Base-by-base conservation (phyloP, 768 basidiomycete species). In the Rhodotorula graminis region DNA sequence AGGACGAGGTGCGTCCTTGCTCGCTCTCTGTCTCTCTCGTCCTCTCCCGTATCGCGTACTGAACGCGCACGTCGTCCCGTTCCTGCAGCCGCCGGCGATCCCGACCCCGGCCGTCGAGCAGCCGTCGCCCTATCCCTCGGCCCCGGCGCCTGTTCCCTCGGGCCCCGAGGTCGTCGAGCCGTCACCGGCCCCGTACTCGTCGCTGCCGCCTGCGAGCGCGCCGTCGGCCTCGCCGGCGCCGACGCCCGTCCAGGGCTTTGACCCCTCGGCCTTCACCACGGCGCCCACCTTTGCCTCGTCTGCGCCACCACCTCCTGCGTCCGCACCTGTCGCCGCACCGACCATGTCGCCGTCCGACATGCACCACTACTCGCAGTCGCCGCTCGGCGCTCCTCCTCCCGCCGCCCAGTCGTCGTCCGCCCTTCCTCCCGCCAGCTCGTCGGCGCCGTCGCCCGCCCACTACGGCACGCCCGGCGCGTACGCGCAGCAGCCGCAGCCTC, bases 291-390 rank as follows among this genome's bases (percentile, higher is more conserved):
- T 56, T 46, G 64, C 68, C 55, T 47, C 63, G 2, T 49, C 65
- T 55, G 50, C 60, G 15, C 29, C 70, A 25, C 44, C 60, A 37
- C 37, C 58, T 37, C 19, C 64, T 40, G 53, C 66, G 25, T 21
- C 33, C 8, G 37, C 71, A 37, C 37, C 37, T 9, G 37, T 37
- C 18, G 57, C 66, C 25, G 58, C 58, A 19, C 61, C 73, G 61
- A 71, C 73, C 42, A 71, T 71, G 56, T 69, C 74, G 1, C 70
- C 74, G 9, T 62, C 70, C 10, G 73, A 75, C 18, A 64, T 75
- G 33, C 67, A 69, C 47, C 46, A 55, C 29, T 50, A 65, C 61
- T 50, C n/a, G 29, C 29, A 2, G 46, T 44, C 42, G 21, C 44
- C 60, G 14, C 37, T 52, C 25, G 50, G 50, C 10, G 23, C 27